Evolutionary conservation across 2,329 filamentous ascomycete species (phyloP).

Genomic region (Claviceps maximensis): DNA sequence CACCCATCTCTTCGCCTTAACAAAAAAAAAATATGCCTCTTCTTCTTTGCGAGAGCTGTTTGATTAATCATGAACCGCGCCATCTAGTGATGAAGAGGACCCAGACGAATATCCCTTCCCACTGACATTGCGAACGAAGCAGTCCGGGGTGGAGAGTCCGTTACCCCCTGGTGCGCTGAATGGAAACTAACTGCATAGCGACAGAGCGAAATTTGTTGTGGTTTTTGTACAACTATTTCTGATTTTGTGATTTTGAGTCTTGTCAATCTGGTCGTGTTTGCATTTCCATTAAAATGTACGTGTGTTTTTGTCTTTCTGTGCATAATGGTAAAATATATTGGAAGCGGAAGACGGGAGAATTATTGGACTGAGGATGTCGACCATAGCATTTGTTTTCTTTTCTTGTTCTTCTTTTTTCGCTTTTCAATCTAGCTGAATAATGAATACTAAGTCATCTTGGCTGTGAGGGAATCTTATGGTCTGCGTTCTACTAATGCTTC

Average conservation of each 20-base stretch:
- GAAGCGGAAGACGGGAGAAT: too few species aligned
- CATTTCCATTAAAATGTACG: not conserved
- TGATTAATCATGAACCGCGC: not conserved
- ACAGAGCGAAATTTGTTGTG: not conserved
- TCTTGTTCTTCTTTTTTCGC: too few species aligned
- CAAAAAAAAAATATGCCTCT: too few species aligned
- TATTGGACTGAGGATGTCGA: too few species aligned
- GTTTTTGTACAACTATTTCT: not conserved
- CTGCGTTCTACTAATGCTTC: too few species aligned
- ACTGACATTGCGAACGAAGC: constrained; percentile 42
- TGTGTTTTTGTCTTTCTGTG: not conserved
- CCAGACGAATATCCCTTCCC: constrained; percentile 56
- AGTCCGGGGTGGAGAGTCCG: constrained; percentile 21
- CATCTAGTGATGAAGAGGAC: constrained; percentile 75
- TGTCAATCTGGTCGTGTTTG: not conserved
- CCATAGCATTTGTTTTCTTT: too few species aligned
- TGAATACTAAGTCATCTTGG: too few species aligned
- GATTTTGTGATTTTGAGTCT: not conserved
- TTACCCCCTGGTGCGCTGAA: constrained; percentile 9
- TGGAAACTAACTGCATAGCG: constrained; percentile 7
- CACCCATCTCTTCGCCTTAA: too few species aligned
- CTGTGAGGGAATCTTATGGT: too few species aligned
- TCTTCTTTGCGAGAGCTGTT: not conserved
- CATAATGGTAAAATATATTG: too few species aligned
- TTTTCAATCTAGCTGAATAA: too few species aligned